These are phyloP conservation scores for Termitomyces sp. DNA, from an alignment of 768 basidiomycete species.

Conservation along the genomic window DNA sequence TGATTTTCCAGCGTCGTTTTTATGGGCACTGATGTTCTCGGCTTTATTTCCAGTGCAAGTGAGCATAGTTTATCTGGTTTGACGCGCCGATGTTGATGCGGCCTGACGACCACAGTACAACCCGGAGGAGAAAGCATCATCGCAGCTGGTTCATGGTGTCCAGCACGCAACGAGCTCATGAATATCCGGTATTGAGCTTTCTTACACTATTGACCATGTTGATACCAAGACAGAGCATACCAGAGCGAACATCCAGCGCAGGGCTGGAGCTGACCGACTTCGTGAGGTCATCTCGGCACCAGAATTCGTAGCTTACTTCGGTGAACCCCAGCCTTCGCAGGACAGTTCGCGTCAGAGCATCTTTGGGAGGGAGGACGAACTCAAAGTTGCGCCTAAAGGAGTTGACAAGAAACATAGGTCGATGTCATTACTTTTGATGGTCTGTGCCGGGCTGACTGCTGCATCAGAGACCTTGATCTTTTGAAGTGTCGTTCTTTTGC, in stretches of 20 bases:
- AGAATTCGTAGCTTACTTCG: slow-evolving; percentile 75
- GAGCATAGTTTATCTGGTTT: not conserved
- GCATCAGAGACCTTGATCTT: slow-evolving; percentile 79
- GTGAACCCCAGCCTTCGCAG: slow-evolving; percentile 55
- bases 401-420: slow-evolving; percentile 78
- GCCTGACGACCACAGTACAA: slow-evolving; percentile 38
- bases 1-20: not conserved
- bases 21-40: not conserved
- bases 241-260: slow-evolving; percentile 60
- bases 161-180: slow-evolving; percentile 72
- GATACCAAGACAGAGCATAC: not conserved
- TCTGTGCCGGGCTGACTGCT: not conserved
- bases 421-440: slow-evolving; percentile 9
- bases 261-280: slow-evolving; percentile 47
- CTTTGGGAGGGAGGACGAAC: slow-evolving; percentile 82
- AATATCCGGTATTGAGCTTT: slow-evolving; percentile 55
- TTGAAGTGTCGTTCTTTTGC: slow-evolving; percentile 78
- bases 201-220: not conserved
- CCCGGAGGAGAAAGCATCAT: slow-evolving; percentile 65
- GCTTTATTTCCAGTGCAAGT: slow-evolving; percentile 7
- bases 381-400: slow-evolving; percentile 91
- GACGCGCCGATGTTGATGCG: not conserved
- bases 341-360: slow-evolving; percentile 67
- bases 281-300: slow-evolving; percentile 61
- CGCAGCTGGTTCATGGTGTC: slow-evolving; percentile 80